Percentiles rank a stretch among this genome's conserved stretches.
Conservation (phyloP, 2,329 filamentous ascomycete genomes). For the Aspergillus versicolor region DNA sequence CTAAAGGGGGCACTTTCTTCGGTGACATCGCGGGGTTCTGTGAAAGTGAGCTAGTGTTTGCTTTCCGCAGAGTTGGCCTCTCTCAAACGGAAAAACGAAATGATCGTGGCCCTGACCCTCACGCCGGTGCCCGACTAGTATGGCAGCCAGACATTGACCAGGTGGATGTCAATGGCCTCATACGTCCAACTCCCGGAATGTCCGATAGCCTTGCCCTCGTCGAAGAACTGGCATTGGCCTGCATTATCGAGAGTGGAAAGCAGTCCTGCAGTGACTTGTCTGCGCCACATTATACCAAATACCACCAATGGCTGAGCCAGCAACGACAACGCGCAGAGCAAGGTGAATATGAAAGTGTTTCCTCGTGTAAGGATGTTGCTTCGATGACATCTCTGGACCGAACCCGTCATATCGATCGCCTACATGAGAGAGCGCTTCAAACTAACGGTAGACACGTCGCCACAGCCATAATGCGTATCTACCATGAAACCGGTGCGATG, state of each 20-base stretch:
- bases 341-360: neutral
- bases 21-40: neutral
- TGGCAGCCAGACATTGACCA: slow-evolving; percentile 3
- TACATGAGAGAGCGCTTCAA: neutral
- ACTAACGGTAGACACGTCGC: neutral
- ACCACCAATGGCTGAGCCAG: neutral
- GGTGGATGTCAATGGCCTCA: neutral
- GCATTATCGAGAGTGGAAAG: neutral
- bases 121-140: neutral
- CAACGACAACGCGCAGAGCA: neutral
- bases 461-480: neutral
- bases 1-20: neutral
- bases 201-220: neutral
- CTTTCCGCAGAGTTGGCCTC: neutral
- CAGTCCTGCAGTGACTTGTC: neutral
- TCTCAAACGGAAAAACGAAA: neutral
- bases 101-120: neutral
- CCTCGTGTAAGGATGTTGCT: neutral
- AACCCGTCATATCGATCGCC: neutral
- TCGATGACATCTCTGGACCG: neutral
- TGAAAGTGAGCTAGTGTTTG: neutral
- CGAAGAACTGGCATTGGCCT: neutral
- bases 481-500: neutral
- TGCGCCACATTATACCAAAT: neutral
- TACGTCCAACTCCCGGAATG: neutral